These are phyloP conservation scores for Asterionellopsis glacialis DNA, from an alignment of 108 stramenopile species.

Conservation along the genomic window DNA sequence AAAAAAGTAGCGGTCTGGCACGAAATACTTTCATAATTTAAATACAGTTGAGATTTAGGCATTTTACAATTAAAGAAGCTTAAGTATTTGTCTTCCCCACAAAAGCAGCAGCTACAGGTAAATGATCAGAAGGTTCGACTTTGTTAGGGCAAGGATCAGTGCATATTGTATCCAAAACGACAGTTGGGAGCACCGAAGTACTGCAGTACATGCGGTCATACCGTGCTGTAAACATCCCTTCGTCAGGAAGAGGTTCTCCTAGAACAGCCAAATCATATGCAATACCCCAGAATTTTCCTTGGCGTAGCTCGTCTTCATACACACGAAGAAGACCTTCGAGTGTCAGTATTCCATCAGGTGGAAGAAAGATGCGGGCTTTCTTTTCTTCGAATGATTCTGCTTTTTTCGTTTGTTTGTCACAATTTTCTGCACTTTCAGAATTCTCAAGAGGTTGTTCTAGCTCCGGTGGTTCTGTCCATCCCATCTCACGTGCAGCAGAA, in stretches of 20 bases:
- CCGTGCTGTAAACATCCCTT: conserved; percentile 68
- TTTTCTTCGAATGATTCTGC: neutral
- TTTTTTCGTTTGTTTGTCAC: conserved; percentile 23
- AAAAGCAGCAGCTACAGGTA: conserved; percentile 84
- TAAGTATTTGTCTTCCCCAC: too few relatives aligned
- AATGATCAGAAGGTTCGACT: conserved; percentile 84
- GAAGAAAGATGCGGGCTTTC: conserved; percentile 26
- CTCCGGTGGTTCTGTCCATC: conserved; percentile 48
- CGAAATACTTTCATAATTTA: too few relatives aligned
- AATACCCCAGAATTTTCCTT: conserved; percentile 94
- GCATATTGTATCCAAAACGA: conserved; percentile 54
- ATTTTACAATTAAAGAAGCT: too few relatives aligned
- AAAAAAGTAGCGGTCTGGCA: too few relatives aligned
- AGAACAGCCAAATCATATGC: conserved; percentile 81
- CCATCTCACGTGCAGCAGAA: conserved; percentile 61
- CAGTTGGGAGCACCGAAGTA: conserved; percentile 36
- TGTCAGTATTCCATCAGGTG: conserved; percentile 53
- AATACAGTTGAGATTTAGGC: too few relatives aligned
- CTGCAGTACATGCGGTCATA: conserved; percentile 88
- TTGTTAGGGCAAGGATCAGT: conserved; percentile 70
- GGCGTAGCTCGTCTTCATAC: conserved; percentile 71
- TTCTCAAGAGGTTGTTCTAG: conserved; percentile 25
- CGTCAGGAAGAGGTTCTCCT: conserved; percentile 71
- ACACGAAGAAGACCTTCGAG: conserved; percentile 66
- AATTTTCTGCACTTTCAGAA: neutral